These are phyloP conservation scores for Hymenoscyphus linearis DNA, from an alignment of 2,329 filamentous ascomycete genomes.

Conservation along the genomic window DNA sequence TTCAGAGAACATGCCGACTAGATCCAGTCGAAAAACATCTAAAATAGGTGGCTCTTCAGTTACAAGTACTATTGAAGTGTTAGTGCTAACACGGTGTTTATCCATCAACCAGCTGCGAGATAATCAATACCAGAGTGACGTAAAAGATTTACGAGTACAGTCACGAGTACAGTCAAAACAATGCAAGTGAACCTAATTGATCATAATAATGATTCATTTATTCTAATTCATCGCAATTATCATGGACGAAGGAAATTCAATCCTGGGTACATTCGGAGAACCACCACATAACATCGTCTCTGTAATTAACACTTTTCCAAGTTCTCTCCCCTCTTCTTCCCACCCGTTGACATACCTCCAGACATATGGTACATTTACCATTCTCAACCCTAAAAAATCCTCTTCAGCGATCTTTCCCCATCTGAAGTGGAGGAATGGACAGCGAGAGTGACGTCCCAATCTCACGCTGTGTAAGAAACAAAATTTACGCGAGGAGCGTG, in stretches of 20 bases:
- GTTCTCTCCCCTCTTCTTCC: not conserved
- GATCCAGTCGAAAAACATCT: no score
- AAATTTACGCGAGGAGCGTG: slow-evolving; percentile 8
- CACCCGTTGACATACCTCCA: not conserved
- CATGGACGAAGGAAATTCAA: slow-evolving; percentile 3
- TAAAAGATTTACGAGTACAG: no score
- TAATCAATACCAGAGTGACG: no score
- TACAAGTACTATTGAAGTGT: no score
- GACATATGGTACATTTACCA: not conserved
- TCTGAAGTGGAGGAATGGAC: slow-evolving; percentile 4
- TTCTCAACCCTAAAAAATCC: not conserved
- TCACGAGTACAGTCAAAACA: no score
- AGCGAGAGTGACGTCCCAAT: slow-evolving; percentile 24
- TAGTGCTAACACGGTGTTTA: no score
- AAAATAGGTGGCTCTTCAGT: no score
- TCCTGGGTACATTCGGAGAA: slow-evolving; percentile 7
- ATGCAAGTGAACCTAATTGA: no score
- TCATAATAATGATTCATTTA: slow-evolving; percentile 1
- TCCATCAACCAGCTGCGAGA: no score
- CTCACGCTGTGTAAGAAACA: slow-evolving; percentile 24
- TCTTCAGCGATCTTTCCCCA: slow-evolving; percentile 7
- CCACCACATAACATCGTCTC: slow-evolving; percentile 3
- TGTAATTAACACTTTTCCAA: not conserved
- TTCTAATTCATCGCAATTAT: slow-evolving; percentile 10
- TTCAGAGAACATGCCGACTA: no score